Base-by-base conservation (phyloP, 768 basidiomycete species). In the Infundibulicybe gibba region DNA sequence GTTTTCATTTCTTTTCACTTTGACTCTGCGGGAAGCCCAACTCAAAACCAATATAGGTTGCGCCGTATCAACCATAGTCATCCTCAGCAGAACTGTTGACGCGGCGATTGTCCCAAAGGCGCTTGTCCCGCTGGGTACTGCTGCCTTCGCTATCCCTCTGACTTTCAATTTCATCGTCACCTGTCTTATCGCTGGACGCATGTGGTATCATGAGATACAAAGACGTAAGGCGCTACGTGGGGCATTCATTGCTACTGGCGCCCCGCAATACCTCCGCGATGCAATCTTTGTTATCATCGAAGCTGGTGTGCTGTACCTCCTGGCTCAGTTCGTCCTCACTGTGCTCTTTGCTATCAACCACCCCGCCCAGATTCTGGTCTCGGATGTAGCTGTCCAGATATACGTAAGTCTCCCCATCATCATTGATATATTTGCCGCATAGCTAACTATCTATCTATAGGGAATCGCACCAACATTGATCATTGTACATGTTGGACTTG, bases 91-190 rank as follows among this genome's bases (percentile, higher is more conserved):
- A 5, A 53, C 54, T 40, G 68, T 66, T 4, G 53, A 51, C 5
- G 47, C 68, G 1, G 63, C 68, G 6, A 47, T 55, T n/a, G 65
- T 70, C 9, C 71, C 70, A 14, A 50, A 64, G 4, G 50, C 50
- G 3, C 40, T 70, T 14, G 61, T 63, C n/a, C 64, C 71, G 2
- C 53, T 73, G 5, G 64, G 62, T 19, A 61, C 64, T 13, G 69
- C 71, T 0, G 59, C 49, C 12, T 74, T 68, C 33, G 15, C 49
- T 19, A 63, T 76, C 32, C 69, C 74, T 3, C 62, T 76, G 32
- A 62, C 61, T 43, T 66, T 70, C 5, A 76, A 76, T 47, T 43
- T 69, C 53, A 45, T 75, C 19, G 62, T 74, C 31, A 75, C 73
- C 5, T 40, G 44, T 11, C 65, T 76, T 56, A 75, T 75, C 40